Evolutionary conservation across 2,329 filamentous ascomycete genomes (phyloP), one percentile per base, ranked within the genome.

Genomic region (Penicillium sp.): DNA sequence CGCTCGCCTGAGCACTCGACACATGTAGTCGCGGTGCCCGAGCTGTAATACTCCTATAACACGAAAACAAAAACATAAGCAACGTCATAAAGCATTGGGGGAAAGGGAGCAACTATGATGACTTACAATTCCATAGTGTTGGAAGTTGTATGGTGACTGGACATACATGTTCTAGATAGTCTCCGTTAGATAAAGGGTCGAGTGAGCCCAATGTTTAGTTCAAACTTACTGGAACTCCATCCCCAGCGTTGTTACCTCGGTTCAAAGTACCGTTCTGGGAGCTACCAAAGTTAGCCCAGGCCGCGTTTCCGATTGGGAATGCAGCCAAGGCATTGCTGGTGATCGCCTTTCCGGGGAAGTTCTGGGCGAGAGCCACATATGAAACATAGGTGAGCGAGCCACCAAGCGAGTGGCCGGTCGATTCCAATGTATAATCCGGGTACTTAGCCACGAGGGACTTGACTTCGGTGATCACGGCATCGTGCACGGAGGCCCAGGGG

Each of bases 321-420:
- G 73, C 72, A 56, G 73, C 73, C 26, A 75, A 59, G 5, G 73
- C 72, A 67, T 72, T 72, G 59, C 73, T 73, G 4, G 58, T 70
- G n/a, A 75, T 59, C n/a, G 59, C 15, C 37, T 70, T 73, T 8
- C 53, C 65, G 1, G 73, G 73, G 60, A 75, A 75, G 50, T 75
- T 73, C 37, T 74, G 68, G 1, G 72, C 61, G 22, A 75, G 62
- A 19, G 72, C 72, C 30, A 75, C 68, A 50, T 75, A 75, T 13
- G 72, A 74, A 37, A 75, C 61, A 50, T 73, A 75, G 0, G 73
- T 75, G 10, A 75, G 68, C 1, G 73, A 38, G 7, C 73, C 73
- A 42, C 73, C 73, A 0, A 75, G 68, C 1, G 73, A 75, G 58
- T 76, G 73, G 12, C 73, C 72, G 17, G 71, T 70, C 5, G 71